Evolutionary conservation across 352 stramenopile genomes (phyloP), one percentile per base, ranked within the genome.

Genomic region (Aphanomyces cochlioides): DNA sequence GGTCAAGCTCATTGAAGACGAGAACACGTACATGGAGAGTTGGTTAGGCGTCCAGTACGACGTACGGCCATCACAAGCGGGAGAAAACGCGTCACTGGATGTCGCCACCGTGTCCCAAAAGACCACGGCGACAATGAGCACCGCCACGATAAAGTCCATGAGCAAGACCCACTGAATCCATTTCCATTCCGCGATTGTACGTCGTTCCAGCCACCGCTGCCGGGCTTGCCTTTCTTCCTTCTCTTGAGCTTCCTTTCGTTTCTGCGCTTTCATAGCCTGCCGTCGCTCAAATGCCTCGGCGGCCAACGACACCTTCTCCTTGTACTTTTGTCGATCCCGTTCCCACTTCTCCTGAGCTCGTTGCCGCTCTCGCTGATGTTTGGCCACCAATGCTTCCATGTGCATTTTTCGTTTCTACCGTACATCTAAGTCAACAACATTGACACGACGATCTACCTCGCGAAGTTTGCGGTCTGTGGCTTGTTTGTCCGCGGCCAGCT

Each of bases 71-170:
- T 80, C 40, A 79, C 78, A 37, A 88, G 67, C 36, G 89, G 80
- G 2, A 75, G 78, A 61, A 13, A 61, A 37, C 13, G 12, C 17
- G 7, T 39, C 21, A 7, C 15, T 19, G 5, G 54, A 61, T 7
- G 54, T 40, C 10, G 43, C 43, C 19, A 93, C 40, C 61, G 80
- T 89, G 28, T 92, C 84, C 38, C 89, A 89, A 66, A 92, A 93
- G 21, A 91, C 84, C 39, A 92, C 73, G 12, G 73, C 81, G 80
- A 90, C 87, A 37, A 90, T 84, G 28, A 92, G 67, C 38, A 90
- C 66, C 45, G 92, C 82, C 6, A 93, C 74, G 7, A 93, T 48
- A n/a, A 90, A 74, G 54, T 93, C 80, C 4, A 82, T 7, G 7
- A 37, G 10, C 5, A 61, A 37, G 8, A 61, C 54, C 7, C 34